Evolutionary conservation across 129 eudicot genomes (phyloP).

Genomic region (Flaveria bidentis): DNA sequence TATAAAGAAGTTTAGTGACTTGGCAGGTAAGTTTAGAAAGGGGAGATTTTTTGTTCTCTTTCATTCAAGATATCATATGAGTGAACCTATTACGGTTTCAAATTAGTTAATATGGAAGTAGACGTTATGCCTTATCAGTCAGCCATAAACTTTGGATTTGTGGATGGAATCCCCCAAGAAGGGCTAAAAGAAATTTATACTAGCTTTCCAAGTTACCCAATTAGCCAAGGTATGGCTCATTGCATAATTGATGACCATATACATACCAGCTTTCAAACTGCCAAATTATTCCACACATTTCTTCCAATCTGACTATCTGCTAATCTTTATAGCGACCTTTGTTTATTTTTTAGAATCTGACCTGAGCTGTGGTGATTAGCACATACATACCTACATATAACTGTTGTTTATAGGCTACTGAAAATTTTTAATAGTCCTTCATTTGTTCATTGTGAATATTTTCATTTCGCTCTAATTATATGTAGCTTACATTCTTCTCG

Average conservation of each 20-base stretch:
- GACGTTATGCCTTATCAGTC: no score
- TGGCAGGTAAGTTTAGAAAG: no score
- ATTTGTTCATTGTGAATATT: conserved; percentile 15
- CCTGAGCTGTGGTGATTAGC: background rate
- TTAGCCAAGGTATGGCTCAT: background rate
- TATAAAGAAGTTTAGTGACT: no score
- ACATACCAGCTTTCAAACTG: background rate
- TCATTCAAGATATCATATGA: background rate
- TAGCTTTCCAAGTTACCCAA: background rate
- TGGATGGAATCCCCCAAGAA: no score
- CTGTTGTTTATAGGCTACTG: background rate
- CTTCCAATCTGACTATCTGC: background rate
- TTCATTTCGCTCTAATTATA: background rate
- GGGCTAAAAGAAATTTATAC: background rate
- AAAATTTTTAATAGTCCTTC: background rate
- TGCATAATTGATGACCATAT: background rate
- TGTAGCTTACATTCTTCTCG: background rate
- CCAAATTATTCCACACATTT: background rate
- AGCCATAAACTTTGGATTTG: no score
- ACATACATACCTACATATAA: background rate
- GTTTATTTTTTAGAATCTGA: background rate
- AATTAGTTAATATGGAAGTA: background rate
- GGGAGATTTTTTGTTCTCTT: background rate
- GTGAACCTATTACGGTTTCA: background rate
- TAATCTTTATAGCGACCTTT: conserved; percentile 10